A percentile compares a stretch with the other conserved stretches of the same genome.
phyloP scores from a whole-genome alignment of 73 alveolate species.

The Effrenium voratum region DNA sequence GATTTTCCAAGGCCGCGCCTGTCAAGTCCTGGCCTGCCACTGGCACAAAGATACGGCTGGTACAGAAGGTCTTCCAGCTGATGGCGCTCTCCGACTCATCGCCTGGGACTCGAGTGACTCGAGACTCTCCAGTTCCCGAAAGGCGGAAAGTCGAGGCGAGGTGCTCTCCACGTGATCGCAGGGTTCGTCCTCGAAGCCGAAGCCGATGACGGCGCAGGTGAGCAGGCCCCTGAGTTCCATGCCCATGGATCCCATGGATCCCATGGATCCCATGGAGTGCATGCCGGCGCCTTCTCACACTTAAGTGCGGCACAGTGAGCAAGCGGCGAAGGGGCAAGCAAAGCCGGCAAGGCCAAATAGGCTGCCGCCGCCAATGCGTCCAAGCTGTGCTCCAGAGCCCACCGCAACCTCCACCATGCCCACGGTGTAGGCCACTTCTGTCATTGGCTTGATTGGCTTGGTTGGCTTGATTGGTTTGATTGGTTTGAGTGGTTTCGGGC shows the following conservation, averaged over 20 bases:
- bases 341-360: slow-evolving; percentile 59
- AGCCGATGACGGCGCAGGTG: slow-evolving; percentile 32
- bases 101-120: too few species aligned
- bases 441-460: neutral
- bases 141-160: neutral
- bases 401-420: slow-evolving; percentile 59
- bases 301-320: neutral
- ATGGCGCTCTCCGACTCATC: neutral
- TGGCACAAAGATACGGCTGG: slow-evolving; percentile 3
- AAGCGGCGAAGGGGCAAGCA: slow-evolving; percentile 36
- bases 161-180: neutral
- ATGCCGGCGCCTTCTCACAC: neutral
- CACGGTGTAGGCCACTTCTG: slow-evolving; percentile 73
- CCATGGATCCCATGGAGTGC: neutral
- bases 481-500: neutral
- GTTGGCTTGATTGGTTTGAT: neutral
- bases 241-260: neutral
- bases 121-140: too few species aligned
- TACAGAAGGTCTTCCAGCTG: slow-evolving; percentile 19
- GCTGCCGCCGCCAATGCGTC: slow-evolving; percentile 45
- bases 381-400: slow-evolving; percentile 53
- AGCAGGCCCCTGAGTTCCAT: neutral
- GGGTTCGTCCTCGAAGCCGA: neutral
- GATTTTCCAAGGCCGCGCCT: too few species aligned
- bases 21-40: neutral